Evolutionary conservation across 2,329 filamentous ascomycete genomes (phyloP), one percentile per base, ranked within the genome.

Genomic region (Penicillium brevicompactum): DNA sequence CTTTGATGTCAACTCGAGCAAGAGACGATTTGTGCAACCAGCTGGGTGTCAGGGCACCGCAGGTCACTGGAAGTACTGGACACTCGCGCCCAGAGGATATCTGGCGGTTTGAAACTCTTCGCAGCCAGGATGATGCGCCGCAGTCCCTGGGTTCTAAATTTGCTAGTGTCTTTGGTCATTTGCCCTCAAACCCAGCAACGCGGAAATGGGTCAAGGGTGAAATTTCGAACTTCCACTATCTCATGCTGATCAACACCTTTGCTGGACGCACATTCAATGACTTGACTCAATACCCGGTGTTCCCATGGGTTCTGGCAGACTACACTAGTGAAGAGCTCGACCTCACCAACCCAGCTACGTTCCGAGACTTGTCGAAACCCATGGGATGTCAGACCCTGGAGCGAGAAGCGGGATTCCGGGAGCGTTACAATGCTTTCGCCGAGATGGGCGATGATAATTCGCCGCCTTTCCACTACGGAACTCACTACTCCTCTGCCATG

Each of bases 401-500:
- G 52, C 84, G 93, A 60, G 89, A 95, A 61, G 80, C 84, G 0
- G 90, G 92, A 6, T 96, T 94, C 67, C 83, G 86, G 49, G 90
- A 95, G 65, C 86, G 92, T 30, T 97, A 96, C 71, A 86, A 87
- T 62, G 90, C 91, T 14, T 88, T 99, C 70, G 88, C 88, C 1
- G 94, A 97, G 70, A 96, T 99, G 81, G 91, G 88, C 7, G 92
- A 96, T 61, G 76, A 80, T 41, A 82, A 81, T 53, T 81, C 83
- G 44, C 88, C 90, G 0, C 90, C 94, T 0, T 99, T 97, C 71
- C 94, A 99, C 70, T 99, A 97, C 64, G 94, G 94, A 16, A 99
- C 95, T 0, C 95, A 99, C 71, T 99, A 99, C 73, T 97, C 94
- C 1, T 97, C 94, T 2, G 94, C 94, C 7, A 99, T 97, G 94